Evolutionary conservation across 352 stramenopile genomes (phyloP).

Genomic region (Lagenidium sp.): DNA sequence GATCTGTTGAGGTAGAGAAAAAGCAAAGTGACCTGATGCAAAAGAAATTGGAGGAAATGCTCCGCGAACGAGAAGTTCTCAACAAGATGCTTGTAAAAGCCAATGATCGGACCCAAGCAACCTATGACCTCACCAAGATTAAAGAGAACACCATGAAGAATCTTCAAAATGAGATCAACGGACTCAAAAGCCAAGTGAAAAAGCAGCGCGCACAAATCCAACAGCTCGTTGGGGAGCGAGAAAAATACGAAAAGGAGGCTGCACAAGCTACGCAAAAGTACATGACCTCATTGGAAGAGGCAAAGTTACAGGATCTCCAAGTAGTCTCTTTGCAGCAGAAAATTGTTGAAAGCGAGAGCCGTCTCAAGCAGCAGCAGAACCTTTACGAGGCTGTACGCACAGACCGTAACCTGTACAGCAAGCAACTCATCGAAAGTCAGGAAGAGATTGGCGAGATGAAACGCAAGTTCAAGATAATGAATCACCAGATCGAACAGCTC

Average conservation of each 20-base stretch:
- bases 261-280: slow-evolving; percentile 70
- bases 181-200: slow-evolving; percentile 75
- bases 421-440: slow-evolving; percentile 90
- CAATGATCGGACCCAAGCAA: slow-evolving; percentile 64
- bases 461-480: slow-evolving; percentile 89
- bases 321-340: slow-evolving; percentile 68
- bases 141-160: slow-evolving; percentile 90
- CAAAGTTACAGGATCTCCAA: slow-evolving; percentile 70
- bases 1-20: slow-evolving; percentile 43
- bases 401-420: slow-evolving; percentile 91
- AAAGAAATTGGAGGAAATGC: slow-evolving; percentile 77
- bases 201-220: slow-evolving; percentile 74
- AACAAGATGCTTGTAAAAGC: slow-evolving; percentile 87
- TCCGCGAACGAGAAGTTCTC: slow-evolving; percentile 69
- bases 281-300: slow-evolving; percentile 72
- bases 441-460: slow-evolving; percentile 88
- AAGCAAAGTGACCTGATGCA: slow-evolving; percentile 63
- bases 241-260: slow-evolving; percentile 86
- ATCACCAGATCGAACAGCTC: slow-evolving; percentile 88
- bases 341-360: slow-evolving; percentile 59
- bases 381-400: slow-evolving; percentile 89
- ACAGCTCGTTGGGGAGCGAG: slow-evolving; percentile 72
- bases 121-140: slow-evolving; percentile 89
- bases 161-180: slow-evolving; percentile 84
- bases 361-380: slow-evolving; percentile 92